Conservation (phyloP, 345 rosid species). For the Salix suchowensis region DNA sequence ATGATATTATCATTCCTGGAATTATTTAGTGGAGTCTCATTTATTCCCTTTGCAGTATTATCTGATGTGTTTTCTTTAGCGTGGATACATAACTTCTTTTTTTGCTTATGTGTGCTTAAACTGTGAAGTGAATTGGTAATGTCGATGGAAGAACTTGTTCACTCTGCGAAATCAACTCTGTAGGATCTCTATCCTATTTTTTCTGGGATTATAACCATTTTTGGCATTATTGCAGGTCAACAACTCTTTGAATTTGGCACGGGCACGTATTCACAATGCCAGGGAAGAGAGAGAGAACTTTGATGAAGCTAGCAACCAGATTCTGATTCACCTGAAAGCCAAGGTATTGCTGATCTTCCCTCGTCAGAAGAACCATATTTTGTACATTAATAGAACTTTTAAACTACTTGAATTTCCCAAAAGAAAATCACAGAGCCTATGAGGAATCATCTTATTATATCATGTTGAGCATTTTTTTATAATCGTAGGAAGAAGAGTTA, state of each 20-base stretch:
- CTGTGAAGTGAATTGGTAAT: not conserved
- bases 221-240: conserved; percentile 53
- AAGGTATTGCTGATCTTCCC: conserved; percentile 43
- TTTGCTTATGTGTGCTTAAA: not conserved
- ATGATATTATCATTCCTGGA: not conserved
- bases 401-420: too few relatives aligned
- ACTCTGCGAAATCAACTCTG: not conserved
- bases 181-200: not conserved
- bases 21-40: not conserved
- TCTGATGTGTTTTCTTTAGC: not conserved
- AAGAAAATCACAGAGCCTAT: not conserved
- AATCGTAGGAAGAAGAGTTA: conserved; percentile 76
- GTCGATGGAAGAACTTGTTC: not conserved
- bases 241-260: conserved; percentile 44
- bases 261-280: conserved; percentile 66
- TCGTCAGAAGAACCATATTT: not conserved
- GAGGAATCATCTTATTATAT: not conserved
- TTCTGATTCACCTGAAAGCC: conserved; percentile 63
- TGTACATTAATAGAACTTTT: not conserved
- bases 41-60: not conserved
- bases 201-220: not conserved
- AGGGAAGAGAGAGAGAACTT: conserved; percentile 90
- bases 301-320: conserved; percentile 84
- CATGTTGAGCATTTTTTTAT: not conserved
- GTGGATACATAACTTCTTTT: not conserved